Evolutionary conservation across 2,329 filamentous ascomycete species (phyloP), one percentile per base, ranked within the genome.

Genomic region (Fusarium heterosporum): DNA sequence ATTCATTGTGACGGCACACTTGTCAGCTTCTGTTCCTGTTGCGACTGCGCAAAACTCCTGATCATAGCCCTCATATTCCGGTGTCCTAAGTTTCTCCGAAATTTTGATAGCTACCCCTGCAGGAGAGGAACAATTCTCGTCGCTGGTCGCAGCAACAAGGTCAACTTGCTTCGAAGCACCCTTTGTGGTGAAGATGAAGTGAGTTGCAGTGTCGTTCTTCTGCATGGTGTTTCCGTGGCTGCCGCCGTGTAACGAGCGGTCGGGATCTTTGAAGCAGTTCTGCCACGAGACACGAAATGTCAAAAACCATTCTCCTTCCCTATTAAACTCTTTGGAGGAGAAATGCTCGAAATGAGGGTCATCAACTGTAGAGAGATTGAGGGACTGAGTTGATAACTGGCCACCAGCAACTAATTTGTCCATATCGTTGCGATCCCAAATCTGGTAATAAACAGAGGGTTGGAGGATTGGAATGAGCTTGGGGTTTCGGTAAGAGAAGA

Each of bases 401-500:
- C 2, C 2, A 14, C 3, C 17, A 8, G 14, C 8, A 19, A 11
- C 3, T 4, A 8, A 5, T 8, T 6, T 5, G 16, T 19, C 22
- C 13, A 29, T 38, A 16, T 59, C 26, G 11, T 8, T 42, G 14
- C 38, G 43, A 16, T 32, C 13, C 17, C 28, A 49, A 16, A 55
- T 9, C 11, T 17, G 0, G 22, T 39, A 59, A 7, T 13, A 6
- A 11, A 42, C 6, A 9, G 3, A 13, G 6, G 42, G 51, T 6
- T 4, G 7, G 2, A 55, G 43, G 22, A 22, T 11, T n/a, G 38
- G 30, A 2, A 43, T 2, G 14, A 59, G 51, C 22, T 17, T 4
- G 8, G 26, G 25, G 8, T 49, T 49, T 43, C 19, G 30, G 56
- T 32, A 59, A 12, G 43, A 55, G 25, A 59, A 43, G 25, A 59